Conservation (phyloP, 2,329 filamentous ascomycete species). For the Metarhizium brunneum region DNA sequence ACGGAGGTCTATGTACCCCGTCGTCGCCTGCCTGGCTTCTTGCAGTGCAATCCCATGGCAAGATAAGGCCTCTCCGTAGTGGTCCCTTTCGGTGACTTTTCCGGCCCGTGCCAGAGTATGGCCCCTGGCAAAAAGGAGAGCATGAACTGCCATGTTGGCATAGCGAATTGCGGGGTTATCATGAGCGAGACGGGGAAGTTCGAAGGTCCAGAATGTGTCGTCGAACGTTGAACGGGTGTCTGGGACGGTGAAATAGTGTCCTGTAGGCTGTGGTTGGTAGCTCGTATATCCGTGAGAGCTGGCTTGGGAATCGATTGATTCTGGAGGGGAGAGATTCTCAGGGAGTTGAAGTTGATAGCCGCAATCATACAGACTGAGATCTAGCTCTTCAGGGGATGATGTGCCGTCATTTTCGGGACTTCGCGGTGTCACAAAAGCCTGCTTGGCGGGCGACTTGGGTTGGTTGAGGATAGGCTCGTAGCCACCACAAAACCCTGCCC, state of each 20-base stretch:
- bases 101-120: constrained; percentile 6
- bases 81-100: constrained; percentile 7
- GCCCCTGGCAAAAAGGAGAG: constrained; percentile 18
- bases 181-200: constrained; percentile 23
- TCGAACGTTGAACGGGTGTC: constrained; percentile 16
- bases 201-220: constrained; percentile 24
- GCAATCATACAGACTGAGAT: not conserved
- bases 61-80: constrained; percentile 22
- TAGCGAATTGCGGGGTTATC: constrained; percentile 24
- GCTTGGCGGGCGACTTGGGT: not conserved
- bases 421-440: constrained; percentile 3
- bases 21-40: constrained; percentile 14
- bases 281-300: not conserved
- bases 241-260: not conserved
- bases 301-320: constrained; percentile 3
- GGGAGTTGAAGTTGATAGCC: constrained; percentile 2
- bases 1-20: constrained; percentile 11
- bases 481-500: constrained; percentile 24
- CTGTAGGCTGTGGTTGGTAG: not conserved
- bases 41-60: constrained; percentile 24
- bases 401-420: constrained; percentile 2
- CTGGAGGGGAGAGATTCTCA: constrained; percentile 3
- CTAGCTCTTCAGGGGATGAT: constrained; percentile 6
- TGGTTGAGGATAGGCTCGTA: constrained; percentile 12
- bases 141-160: constrained; percentile 28